Base-by-base conservation (phyloP, 2,329 filamentous ascomycete species). In the Harringtonia aguacate region DNA sequence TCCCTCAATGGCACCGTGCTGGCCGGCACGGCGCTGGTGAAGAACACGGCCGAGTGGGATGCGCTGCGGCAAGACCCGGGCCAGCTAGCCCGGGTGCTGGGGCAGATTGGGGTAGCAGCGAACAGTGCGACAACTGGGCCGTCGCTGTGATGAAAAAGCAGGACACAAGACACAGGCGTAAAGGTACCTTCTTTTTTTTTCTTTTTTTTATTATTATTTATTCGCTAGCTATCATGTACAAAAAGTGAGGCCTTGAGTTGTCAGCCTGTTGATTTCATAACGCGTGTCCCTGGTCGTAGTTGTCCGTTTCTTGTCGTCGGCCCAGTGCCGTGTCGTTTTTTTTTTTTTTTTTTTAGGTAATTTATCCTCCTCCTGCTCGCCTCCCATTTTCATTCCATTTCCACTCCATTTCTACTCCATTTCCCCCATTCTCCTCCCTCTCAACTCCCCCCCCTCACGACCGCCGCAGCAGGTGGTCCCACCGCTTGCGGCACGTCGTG, bases 1-100 rank as follows among this genome's bases (percentile, higher is more conserved):
- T 61, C 71, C 17, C 58, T 81, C 29, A 81, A 82, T 43, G 78
- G 78, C 4, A 81, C 78, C 0, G 58, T 81, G n/a, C 56, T 81
- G 48, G 78, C 77, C 10, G 78, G 78, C 8, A 81, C 77, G 10
- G 73, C 77, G 22, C 60, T 82, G 43, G 77, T 81, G 15, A 81
- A 80, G 61, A 75, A 57, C 24, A 59, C 73, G 52, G 59, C 56
- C 4, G 76, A 80, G 57, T 81, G 75, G 75, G 62, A 77, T 46
- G 67, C 65, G 1, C 50, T 82, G 41, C 61, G 62, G 44, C 58
- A 58, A n/a, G 59, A 69, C 34, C 56, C 60, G 21, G 51, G 40
- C 1, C 61, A 61, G 52, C 51, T 75, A 33, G 43, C 52, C n/a
- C 51, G 56, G 41, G 55, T 74, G 5, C 48, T 76, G 35, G 49